These are phyloP conservation scores for Plasmodium gallinaceum DNA, from an alignment of 169 alveolate genomes.

Conservation along the genomic window DNA sequence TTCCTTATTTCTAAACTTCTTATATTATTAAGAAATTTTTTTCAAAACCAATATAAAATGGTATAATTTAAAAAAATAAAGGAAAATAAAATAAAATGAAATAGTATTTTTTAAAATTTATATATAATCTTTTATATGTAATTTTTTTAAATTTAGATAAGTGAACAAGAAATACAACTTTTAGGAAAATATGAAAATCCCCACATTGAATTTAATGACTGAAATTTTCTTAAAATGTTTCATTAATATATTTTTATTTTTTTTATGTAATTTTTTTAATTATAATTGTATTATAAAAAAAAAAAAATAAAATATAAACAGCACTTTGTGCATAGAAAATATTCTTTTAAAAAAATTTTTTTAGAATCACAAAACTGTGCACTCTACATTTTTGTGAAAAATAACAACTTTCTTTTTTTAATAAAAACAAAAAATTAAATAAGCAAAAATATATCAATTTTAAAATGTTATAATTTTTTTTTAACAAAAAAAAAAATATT, in stretches of 20 bases:
- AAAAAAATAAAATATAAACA: too few species aligned
- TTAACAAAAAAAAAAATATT: too few species aligned
- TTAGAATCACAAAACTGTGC: too few species aligned
- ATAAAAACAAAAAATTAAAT: too few species aligned
- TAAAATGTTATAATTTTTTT: too few species aligned
- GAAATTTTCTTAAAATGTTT: neutral
- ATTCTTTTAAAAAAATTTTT: too few species aligned
- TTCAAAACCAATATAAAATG: slow-evolving; percentile 69
- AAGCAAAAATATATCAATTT: too few species aligned
- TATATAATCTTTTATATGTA: neutral
- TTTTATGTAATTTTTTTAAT: slow-evolving; percentile 1
- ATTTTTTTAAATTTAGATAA: slow-evolving; percentile 36
- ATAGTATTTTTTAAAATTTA: neutral
- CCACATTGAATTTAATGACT: slow-evolving; percentile 59
- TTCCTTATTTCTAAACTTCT: slow-evolving; percentile 17
- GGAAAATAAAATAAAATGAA: slow-evolving; percentile 1
- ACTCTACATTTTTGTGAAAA: too few species aligned
- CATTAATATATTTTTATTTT: neutral
- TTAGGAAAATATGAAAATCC: slow-evolving; percentile 73
- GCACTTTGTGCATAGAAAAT: too few species aligned
- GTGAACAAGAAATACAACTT: slow-evolving; percentile 55
- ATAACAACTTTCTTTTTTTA: too few species aligned
- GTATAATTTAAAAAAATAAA: slow-evolving; percentile 15
- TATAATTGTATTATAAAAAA: too few species aligned
- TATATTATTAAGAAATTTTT: slow-evolving; percentile 40